A percentile compares a stretch with the other conserved stretches of the same genome.
Conservation (phyloP, 495 filamentous ascomycete genomes). For the Penicillium paxilli region DNA sequence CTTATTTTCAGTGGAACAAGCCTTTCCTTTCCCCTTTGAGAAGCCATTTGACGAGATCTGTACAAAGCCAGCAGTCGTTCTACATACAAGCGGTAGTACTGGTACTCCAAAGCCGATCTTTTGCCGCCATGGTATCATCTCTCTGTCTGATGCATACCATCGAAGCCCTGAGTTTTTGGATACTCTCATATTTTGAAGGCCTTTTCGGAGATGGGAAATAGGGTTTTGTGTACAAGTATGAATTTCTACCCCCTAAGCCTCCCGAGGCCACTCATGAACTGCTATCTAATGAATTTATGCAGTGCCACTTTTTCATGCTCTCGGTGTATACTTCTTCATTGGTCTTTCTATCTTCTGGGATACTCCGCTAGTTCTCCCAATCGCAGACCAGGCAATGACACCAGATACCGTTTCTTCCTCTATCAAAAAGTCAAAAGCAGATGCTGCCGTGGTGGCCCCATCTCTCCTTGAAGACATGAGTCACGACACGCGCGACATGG, state of each 20-base stretch:
- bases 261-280: too few species aligned
- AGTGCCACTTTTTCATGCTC: conserved; percentile 7
- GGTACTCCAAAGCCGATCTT: conserved; percentile 45
- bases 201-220: conserved; percentile 9
- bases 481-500: conserved; percentile 6
- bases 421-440: conserved; percentile 11
- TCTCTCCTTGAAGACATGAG: conserved; percentile 21
- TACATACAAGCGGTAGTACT: conserved; percentile 49
- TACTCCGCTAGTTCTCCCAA: not conserved
- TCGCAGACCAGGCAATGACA: conserved; percentile 2
- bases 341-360: conserved; percentile 3
- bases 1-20: conserved; percentile 13
- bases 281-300: not conserved
- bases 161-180: conserved; percentile 5
- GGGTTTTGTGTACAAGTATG: conserved; percentile 9
- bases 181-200: conserved; percentile 3
- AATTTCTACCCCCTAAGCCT: not conserved
- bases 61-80: conserved; percentile 28
- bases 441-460: conserved; percentile 14
- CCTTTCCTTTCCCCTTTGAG: conserved; percentile 24
- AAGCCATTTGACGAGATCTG: conserved; percentile 31
- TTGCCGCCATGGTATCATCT: conserved; percentile 26
- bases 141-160: conserved; percentile 16
- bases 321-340: conserved; percentile 4
- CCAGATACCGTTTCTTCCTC: conserved; percentile 4